Evolutionary conservation across 495 filamentous ascomycete species (phyloP), one percentile per base, ranked within the genome.

Genomic region (Hyaloscypha hepaticicola): DNA sequence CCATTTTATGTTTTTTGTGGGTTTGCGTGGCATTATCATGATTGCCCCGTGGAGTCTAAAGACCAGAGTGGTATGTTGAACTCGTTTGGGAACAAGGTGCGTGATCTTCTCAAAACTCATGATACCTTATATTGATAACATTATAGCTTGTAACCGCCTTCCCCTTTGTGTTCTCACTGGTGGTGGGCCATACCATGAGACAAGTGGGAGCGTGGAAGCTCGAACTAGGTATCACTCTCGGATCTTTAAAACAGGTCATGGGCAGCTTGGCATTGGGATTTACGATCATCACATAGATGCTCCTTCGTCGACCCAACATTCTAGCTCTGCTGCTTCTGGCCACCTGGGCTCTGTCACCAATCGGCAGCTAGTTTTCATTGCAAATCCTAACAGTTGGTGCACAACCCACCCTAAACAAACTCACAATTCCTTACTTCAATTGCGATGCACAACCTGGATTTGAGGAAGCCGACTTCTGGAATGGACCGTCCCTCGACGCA

Each of bases 351-450:
- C 29, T 65, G 19, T 58, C 53, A 21, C 62, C 62, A 12, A 28
- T 65, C 25, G 62, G 62, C 7, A 51, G 53, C 25, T 55, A 65
- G n/a, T 31, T 55, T 59, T 65, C 41, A 22, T 55, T 65, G 27
- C 62, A 63, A 45, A 41, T 55, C 19, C 16, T 63, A 9, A 38
- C 22, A 4, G 8, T 55, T 24, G 29, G 21, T 19, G 1, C 34
- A 6, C 19, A 9, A 0, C 29, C 49, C 16, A 45, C 53, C 21
- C 2, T 34, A 4, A 38, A 12, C 1, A 52, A 53, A 5, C 2
- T 14, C 11, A 55, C 22, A 8, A n/a, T 63, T 16, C 21, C 12
- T 45, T 63, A 63, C 22, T 63, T 63, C 29, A 26, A 53, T 26
- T 38, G 49, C 25, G 29, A 29, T 27, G 0, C 12, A 5, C 0